Conservation (phyloP, 1,284 basidiomycete genomes). For the Puccinia polysora region DNA sequence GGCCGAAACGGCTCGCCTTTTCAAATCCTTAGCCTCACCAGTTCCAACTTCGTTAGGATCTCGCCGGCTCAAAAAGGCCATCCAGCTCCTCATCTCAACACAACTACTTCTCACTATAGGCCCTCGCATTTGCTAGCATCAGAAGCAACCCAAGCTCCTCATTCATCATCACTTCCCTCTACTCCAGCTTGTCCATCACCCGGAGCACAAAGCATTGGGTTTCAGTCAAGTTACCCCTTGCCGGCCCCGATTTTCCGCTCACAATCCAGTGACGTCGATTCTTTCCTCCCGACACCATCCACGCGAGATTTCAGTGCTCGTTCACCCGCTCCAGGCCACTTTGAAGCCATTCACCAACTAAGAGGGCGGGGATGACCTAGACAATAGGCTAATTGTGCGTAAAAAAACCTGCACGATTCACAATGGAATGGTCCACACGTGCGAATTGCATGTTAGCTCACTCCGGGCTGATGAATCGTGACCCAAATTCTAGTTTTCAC, state of each 20-base stretch:
- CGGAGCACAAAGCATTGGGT: neutral
- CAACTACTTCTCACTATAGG: neutral
- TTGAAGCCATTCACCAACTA: conserved; percentile 36
- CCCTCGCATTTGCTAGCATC: conserved; percentile 11
- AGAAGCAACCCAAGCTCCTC: neutral
- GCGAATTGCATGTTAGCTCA: too few relatives aligned
- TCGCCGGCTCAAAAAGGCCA: conserved; percentile 4
- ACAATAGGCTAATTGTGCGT: too few relatives aligned
- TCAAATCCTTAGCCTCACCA: conserved; percentile 22
- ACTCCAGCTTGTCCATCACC: neutral
- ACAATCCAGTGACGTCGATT: neutral
- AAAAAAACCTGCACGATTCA: too few relatives aligned
- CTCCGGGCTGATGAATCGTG: too few relatives aligned
- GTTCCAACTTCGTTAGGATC: conserved; percentile 4
- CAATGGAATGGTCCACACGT: too few relatives aligned
- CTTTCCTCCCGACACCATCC: neutral
- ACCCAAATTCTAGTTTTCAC: too few relatives aligned
- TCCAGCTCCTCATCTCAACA: neutral
- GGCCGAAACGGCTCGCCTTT: conserved; percentile 19
- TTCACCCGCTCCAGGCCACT: conserved; percentile 7
- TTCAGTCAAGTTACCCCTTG: conserved; percentile 8
- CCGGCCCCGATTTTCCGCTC: conserved; percentile 14
- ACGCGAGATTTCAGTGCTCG: neutral
- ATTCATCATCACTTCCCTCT: conserved; percentile 1
- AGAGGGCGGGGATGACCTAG: conserved; percentile 4